phyloP scores from a whole-genome alignment of 495 filamentous ascomycete genomes.

The Podospora fimiseda region DNA sequence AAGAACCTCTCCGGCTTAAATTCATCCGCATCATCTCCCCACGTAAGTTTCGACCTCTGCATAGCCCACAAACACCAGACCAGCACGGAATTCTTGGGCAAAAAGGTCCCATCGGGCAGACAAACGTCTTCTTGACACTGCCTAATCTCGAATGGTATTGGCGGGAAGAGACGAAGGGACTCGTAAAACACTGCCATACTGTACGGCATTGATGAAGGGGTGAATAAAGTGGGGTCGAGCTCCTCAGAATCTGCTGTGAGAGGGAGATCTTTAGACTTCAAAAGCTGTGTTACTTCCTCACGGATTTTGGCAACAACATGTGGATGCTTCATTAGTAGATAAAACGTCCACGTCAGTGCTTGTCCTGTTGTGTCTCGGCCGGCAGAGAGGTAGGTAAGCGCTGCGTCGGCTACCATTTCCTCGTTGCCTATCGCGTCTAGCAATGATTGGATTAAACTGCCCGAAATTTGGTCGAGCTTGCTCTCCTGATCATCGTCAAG shows the following conservation, averaged over 20 bases:
- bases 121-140: constrained; percentile 44
- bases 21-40: constrained; percentile 49
- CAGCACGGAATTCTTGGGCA: constrained; percentile 45
- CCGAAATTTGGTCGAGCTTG: constrained; percentile 41
- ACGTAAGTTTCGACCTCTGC: constrained; percentile 48
- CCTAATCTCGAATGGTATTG: constrained; percentile 56
- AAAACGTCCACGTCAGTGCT: constrained; percentile 54
- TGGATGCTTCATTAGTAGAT: constrained; percentile 47
- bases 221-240: constrained; percentile 35
- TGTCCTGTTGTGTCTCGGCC: constrained; percentile 57
- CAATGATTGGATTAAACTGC: constrained; percentile 51
- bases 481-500: constrained; percentile 13
- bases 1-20: constrained; percentile 53
- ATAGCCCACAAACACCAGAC: constrained; percentile 58
- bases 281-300: constrained; percentile 32
- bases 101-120: constrained; percentile 52
- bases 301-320: constrained; percentile 31
- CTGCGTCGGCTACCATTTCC: constrained; percentile 49
- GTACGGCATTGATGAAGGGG: constrained; percentile 43
- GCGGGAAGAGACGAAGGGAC: constrained; percentile 49
- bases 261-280: constrained; percentile 5
- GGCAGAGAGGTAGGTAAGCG: constrained; percentile 55
- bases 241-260: not conserved
- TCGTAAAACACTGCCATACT: constrained; percentile 54
- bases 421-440: constrained; percentile 47